These are phyloP conservation scores for Arthrobotrys musiformis DNA, from an alignment of 2,329 filamentous ascomycete genomes.

Conservation along the genomic window DNA sequence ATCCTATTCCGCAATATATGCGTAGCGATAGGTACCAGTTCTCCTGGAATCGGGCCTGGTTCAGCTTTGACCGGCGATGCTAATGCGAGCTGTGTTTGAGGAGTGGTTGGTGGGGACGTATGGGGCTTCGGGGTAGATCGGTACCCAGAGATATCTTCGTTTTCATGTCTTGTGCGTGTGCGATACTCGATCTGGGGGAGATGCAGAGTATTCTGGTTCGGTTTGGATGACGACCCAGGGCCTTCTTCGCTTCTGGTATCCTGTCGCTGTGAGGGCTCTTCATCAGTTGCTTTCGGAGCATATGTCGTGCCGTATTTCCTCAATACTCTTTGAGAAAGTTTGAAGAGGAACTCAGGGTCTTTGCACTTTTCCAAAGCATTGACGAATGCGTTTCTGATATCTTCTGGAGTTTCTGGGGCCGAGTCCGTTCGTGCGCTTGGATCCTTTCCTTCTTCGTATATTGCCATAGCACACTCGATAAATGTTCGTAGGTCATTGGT, in stretches of 20 bases:
- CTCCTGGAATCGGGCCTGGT: not conserved
- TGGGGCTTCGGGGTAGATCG: too few relatives aligned
- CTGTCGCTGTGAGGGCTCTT: not conserved
- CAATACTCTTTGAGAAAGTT: not conserved
- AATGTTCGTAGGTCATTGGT: conserved; percentile 5
- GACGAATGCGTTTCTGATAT: conserved; percentile 1
- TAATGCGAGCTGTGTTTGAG: not conserved
- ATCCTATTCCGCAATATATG: not conserved
- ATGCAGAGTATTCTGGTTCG: not conserved
- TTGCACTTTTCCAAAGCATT: not conserved
- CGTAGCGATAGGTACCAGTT: not conserved
- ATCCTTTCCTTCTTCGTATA: conserved; percentile 5
- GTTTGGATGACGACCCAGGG: not conserved
- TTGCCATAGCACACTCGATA: not conserved
- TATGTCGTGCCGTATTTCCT: not conserved
- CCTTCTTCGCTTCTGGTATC: not conserved
- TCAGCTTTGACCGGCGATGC: not conserved
- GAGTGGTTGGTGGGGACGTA: not conserved
- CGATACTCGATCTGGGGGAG: not conserved
- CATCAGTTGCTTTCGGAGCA: not conserved
- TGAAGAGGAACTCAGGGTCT: not conserved
- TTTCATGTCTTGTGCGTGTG: not conserved
- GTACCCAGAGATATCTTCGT: not conserved
- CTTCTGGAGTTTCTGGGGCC: not conserved
- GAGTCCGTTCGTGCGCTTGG: not conserved